Evolutionary conservation across 1,139 yeast genomes (phyloP), one percentile per base, ranked within the genome.

Genomic region (Diutina catenulata): DNA sequence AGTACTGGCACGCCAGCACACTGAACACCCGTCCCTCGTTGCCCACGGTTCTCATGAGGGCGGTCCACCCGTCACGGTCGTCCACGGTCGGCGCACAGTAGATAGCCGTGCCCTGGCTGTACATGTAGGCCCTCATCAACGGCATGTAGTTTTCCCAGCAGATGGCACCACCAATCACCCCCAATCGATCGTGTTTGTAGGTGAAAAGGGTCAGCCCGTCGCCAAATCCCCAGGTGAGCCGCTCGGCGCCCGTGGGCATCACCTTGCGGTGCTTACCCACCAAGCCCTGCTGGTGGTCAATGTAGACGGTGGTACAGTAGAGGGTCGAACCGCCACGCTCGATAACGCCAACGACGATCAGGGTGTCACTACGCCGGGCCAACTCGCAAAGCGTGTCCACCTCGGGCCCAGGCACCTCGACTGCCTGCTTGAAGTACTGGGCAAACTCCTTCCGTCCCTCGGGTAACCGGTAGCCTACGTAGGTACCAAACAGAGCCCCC

Each of bases 1-100:
- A 7, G 18, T 18, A 27, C 5, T 8, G 29, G 10, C 29, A 27
- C 10, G 29, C 29, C 29, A 27, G 29, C 18, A 27, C 29, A 4
- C 54, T 48, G 41, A 55, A 60, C 21, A 51, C 43, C 37, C 64
- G 48, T 3, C 62, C 61, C 41, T 60, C 65, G 33, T 51, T 51
- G 4, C 56, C 62, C 26, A 59, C 53, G 19, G 61, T 60, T 41
- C 51, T 52, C 50, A 59, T 57, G 10, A 57, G 52, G 2, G 59
- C 48, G 41, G 52, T 48, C 64, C 64, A 60, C 20, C 57, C 54
- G 15, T 55, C 59, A 29, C 64, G 47, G 40, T 56, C 59, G 40
- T 60, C 64, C n/a, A 59, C 64, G 7, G 64, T 59, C n/a, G 68
- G 68, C 3, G 68, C 67, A 33, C 56, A 55, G 52, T 58, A 61